Evolutionary conservation across 148 eudicot genomes (phyloP), one percentile per base, ranked within the genome.

Genomic region (Cornus suecica): DNA sequence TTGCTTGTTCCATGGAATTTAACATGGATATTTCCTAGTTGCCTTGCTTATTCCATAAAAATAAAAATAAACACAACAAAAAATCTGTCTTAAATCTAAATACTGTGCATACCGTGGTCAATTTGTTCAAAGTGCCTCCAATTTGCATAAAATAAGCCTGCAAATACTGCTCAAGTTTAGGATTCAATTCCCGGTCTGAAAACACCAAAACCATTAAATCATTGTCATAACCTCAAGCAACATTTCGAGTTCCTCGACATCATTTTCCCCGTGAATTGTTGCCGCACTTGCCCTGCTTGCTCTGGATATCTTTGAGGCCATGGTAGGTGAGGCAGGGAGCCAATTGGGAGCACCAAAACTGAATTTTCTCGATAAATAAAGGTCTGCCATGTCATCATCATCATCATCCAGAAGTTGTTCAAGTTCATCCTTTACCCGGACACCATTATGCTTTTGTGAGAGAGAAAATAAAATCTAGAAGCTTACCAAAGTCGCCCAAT

Each of bases 231-330:
- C 97, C 95, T 92, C 97, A 23, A 92, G 93, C 76, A 92, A 78
- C 97, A 92, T 90, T 75, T 92, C 97, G 62, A 92, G 95, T 79
- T 92, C 95, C 70, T 92, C 97, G 4, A 92, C 93, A 68, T 92
- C 94, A 65, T 83, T 71, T 68, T 85, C 91, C 64, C 75, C 86
- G 15, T 80, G 85, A 41, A 52, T 42, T 10, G 89, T 81, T 20
- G 69, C 75, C 41, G 77, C 84, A 77, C 93, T 91, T 69, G 86
- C 80, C 80, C 90, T 82, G 68, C 93, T 90, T 45, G 86, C 77
- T 83, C 83, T 83, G 13, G 90, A 90, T 10, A 80, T 68, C 77
- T 83, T 93, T 77, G 93, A 88, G 52, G 42, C 70, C 70, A 79
- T 18, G 16, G 88, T 78, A 54, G 93, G 88, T 23, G 96, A 90